phyloP scores from a whole-genome alignment of 1,139 yeast species.

The Suhomyces bolitotheri region DNA sequence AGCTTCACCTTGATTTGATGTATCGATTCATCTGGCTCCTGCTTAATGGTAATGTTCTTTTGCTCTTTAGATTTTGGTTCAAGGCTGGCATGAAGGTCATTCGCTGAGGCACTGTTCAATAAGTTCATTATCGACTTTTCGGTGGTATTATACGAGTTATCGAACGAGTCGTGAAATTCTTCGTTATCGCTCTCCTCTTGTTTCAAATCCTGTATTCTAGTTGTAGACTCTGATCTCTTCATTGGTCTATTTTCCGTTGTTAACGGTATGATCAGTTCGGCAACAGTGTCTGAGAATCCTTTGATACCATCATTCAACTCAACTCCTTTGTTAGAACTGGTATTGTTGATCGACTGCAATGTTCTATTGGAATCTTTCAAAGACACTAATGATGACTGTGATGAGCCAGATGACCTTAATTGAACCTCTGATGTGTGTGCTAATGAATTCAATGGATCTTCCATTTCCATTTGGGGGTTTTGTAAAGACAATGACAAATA shows the following conservation, averaged over 20 bases:
- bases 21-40: background rate
- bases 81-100: conserved; percentile 13
- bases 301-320: conserved; percentile 47
- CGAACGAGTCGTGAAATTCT: conserved; percentile 37
- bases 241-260: conserved; percentile 6
- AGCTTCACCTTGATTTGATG: conserved; percentile 4
- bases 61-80: background rate
- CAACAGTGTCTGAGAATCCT: conserved; percentile 44
- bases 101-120: conserved; percentile 24
- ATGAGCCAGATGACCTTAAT: conserved; percentile 41
- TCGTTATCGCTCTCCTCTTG: conserved; percentile 17
- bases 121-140: conserved; percentile 47
- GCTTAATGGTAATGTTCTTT: background rate
- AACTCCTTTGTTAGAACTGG: conserved; percentile 30
- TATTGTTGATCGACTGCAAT: conserved; percentile 30
- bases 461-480: conserved; percentile 24
- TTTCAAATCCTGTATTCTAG: conserved; percentile 8
- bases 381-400: conserved; percentile 48
- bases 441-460: conserved; percentile 40
- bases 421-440: conserved; percentile 32
- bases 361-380: conserved; percentile 38
- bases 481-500: conserved; percentile 37
- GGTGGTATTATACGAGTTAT: conserved; percentile 40
- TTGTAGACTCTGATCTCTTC: conserved; percentile 4
- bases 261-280: conserved; percentile 34